Evolutionary conservation across 768 basidiomycete species (phyloP).

Genomic region (Melanogaster broomeanus): DNA sequence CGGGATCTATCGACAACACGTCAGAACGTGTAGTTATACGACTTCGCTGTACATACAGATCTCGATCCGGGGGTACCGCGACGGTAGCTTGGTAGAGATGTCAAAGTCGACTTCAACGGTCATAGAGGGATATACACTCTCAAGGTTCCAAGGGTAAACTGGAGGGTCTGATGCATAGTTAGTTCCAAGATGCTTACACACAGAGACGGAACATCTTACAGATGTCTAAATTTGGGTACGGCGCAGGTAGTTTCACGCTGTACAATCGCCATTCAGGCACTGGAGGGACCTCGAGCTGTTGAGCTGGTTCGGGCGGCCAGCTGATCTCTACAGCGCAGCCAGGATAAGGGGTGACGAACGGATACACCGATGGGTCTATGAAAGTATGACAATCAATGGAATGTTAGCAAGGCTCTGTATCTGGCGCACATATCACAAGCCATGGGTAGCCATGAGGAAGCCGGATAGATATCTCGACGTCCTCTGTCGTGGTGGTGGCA

Average conservation of each 20-base stretch:
- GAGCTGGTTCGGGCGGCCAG: conserved; percentile 1
- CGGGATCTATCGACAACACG: conserved; percentile 6
- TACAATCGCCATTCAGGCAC: not conserved
- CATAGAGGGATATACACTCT: conserved; percentile 22
- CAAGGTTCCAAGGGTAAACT: conserved; percentile 30
- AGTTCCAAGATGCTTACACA: not conserved
- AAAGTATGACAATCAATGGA: not conserved
- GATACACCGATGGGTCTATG: conserved; percentile 26
- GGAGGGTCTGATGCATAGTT: conserved; percentile 12
- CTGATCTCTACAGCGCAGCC: conserved; percentile 2
- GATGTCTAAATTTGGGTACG: conserved; percentile 31
- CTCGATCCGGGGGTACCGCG: conserved; percentile 23
- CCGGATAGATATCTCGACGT: conserved; percentile 6
- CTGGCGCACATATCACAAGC: conserved; percentile 38
- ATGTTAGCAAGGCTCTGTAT: not conserved
- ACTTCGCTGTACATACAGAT: conserved; percentile 21
- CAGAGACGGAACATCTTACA: conserved; percentile 29
- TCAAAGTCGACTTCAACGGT: not conserved
- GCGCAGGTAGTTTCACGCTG: conserved; percentile 12
- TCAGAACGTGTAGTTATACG: conserved; percentile 1
- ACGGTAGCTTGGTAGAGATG: not conserved
- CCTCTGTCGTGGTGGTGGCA: not conserved
- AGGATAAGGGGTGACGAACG: conserved; percentile 19
- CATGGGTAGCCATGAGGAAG: conserved; percentile 33
- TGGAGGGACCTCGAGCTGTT: not conserved